Percentiles rank a stretch among this genome's conserved stretches.
Evolutionary conservation across 768 basidiomycete genomes (phyloP).

Genomic region (Crucibulum laeve): DNA sequence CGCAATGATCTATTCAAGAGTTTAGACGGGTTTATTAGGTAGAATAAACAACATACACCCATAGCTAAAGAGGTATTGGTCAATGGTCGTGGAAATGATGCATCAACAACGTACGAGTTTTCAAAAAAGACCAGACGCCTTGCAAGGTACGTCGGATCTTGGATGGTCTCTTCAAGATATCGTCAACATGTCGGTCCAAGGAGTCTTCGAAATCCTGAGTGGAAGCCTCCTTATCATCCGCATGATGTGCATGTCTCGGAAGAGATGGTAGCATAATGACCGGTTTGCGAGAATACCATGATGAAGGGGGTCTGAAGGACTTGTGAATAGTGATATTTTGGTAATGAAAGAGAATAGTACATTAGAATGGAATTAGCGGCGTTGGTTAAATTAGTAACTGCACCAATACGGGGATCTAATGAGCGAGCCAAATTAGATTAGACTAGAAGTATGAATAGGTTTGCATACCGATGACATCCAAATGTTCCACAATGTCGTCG

Average conservation of each 20-base stretch:
- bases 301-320: constrained; percentile 54
- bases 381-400: constrained; percentile 72
- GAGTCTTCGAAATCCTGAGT: constrained; percentile 32
- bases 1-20: constrained; percentile 41
- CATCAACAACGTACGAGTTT: constrained; percentile 57
- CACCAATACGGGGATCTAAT: constrained; percentile 69
- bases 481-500: constrained; percentile 78
- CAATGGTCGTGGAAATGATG: neutral
- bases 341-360: constrained; percentile 24
- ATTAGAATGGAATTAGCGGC: constrained; percentile 77
- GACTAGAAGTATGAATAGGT: neutral
- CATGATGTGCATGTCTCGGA: constrained; percentile 25
- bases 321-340: neutral
- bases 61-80: constrained; percentile 38
- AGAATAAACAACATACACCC: constrained; percentile 43
- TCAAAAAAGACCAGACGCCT: constrained; percentile 80
- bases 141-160: constrained; percentile 53
- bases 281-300: constrained; percentile 68
- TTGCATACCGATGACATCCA: constrained; percentile 74
- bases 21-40: constrained; percentile 1
- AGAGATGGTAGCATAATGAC: constrained; percentile 50
- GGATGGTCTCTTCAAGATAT: constrained; percentile 61
- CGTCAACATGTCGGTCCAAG: constrained; percentile 76
- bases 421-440: constrained; percentile 6
- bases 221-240: constrained; percentile 16